These are phyloP conservation scores for Silene uniflora DNA, from an alignment of 148 eudicot species.

Conservation along the genomic window DNA sequence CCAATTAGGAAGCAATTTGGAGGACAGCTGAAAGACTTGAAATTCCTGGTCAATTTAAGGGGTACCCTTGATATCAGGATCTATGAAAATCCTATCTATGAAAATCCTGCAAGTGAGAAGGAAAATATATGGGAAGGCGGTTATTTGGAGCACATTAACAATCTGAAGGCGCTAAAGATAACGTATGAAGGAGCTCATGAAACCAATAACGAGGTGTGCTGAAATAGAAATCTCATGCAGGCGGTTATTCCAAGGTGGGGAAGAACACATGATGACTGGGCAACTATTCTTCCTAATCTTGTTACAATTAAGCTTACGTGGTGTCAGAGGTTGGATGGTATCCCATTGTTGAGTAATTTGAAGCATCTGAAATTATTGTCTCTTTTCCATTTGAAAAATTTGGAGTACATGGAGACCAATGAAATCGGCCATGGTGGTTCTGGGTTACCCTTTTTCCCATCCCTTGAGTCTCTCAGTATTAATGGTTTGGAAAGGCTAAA, in stretches of 20 bases:
- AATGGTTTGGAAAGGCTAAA: background rate
- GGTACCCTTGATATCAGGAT: too few species aligned
- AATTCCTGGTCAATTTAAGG: too few species aligned
- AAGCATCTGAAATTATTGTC: too few species aligned
- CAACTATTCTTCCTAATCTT: conserved; percentile 11
- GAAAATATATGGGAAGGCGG: background rate
- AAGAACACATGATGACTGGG: background rate
- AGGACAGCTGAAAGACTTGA: too few species aligned
- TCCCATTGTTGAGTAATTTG: too few species aligned
- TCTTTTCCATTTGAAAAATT: too few species aligned
- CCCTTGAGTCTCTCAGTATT: background rate
- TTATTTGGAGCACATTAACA: background rate
- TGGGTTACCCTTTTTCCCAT: too few species aligned
- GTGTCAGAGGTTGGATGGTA: background rate
- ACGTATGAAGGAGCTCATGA: too few species aligned
- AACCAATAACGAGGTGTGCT: conserved; percentile 8
- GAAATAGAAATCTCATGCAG: conserved; percentile 2
- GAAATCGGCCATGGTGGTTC: too few species aligned
- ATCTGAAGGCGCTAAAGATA: background rate
- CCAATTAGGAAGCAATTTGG: too few species aligned
- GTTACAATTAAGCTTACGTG: background rate
- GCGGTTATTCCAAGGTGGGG: conserved; percentile 29
- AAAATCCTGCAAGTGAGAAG: background rate
- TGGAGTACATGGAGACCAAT: too few species aligned
- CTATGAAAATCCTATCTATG: too few species aligned